Evolutionary conservation across 108 stramenopile species (phyloP).

Genomic region (Cyclotella distinguenda): DNA sequence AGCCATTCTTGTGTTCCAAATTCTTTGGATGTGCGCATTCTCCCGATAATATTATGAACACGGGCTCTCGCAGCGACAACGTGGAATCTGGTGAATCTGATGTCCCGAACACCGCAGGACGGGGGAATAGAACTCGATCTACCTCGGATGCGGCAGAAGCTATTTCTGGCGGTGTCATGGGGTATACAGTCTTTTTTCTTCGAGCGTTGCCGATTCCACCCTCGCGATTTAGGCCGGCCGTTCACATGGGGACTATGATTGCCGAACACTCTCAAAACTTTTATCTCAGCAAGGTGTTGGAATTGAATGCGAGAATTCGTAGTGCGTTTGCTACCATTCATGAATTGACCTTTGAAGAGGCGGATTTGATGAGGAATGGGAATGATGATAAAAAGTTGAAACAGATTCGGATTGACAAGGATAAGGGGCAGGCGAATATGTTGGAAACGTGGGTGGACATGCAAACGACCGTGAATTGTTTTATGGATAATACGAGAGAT

Average conservation of each 20-base stretch:
- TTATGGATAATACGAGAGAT: slow-evolving; percentile 95
- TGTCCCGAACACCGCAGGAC: neutral
- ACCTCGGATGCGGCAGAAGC: slow-evolving; percentile 40
- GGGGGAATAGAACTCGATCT: slow-evolving; percentile 31
- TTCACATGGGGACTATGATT: slow-evolving; percentile 81
- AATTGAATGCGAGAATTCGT: slow-evolving; percentile 69
- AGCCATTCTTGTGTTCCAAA: slow-evolving; percentile 59
- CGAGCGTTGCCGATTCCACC: slow-evolving; percentile 92
- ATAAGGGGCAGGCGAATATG: slow-evolving; percentile 55
- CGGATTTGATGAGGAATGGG: slow-evolving; percentile 20
- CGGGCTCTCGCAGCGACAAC: neutral
- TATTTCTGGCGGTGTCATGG: slow-evolving; percentile 38
- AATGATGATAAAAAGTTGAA: slow-evolving; percentile 17
- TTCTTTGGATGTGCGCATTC: slow-evolving; percentile 71
- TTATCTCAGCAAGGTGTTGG: slow-evolving; percentile 83
- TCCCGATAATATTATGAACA: slow-evolving; percentile 25
- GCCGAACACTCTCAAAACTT: slow-evolving; percentile 96
- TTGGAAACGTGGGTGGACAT: slow-evolving; percentile 88
- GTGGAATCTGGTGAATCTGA: neutral
- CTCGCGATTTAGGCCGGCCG: slow-evolving; percentile 94
- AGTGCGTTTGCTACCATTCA: slow-evolving; percentile 31
- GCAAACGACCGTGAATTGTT: slow-evolving; percentile 94
- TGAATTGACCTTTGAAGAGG: slow-evolving; percentile 38
- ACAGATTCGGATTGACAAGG: slow-evolving; percentile 39
- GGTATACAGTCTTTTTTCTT: slow-evolving; percentile 85